phyloP scores from a whole-genome alignment of 768 basidiomycete genomes.

The Hypholoma sublateritium region DNA sequence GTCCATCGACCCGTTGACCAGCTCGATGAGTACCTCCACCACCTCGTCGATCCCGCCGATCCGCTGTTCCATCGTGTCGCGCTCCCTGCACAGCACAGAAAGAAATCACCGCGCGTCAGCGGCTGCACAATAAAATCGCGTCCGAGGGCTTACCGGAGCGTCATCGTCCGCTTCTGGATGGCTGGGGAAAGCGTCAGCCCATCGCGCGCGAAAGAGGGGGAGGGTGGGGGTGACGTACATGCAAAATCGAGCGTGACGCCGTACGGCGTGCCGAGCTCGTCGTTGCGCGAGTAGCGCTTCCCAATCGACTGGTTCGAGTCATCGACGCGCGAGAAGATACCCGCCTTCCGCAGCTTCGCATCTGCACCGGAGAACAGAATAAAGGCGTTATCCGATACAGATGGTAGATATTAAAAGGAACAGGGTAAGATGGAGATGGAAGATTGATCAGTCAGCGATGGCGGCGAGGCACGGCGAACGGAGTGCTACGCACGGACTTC shows the following conservation, averaged over 20 bases:
- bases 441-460: slow-evolving; percentile 11
- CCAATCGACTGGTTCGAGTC: slow-evolving; percentile 96
- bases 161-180: slow-evolving; percentile 89
- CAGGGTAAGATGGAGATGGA: slow-evolving; percentile 2
- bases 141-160: slow-evolving; percentile 68
- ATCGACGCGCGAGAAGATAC: slow-evolving; percentile 91
- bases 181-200: slow-evolving; percentile 43
- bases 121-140: neutral
- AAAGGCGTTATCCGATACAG: neutral
- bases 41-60: slow-evolving; percentile 92
- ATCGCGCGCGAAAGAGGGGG: neutral
- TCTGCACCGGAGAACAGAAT: slow-evolving; percentile 45
- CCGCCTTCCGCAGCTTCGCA: slow-evolving; percentile 80
- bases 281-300: slow-evolving; percentile 95
- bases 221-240: slow-evolving; percentile 33
- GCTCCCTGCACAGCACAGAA: slow-evolving; percentile 61
- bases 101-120: neutral
- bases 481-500: slow-evolving; percentile 79
- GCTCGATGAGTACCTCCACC: slow-evolving; percentile 72
- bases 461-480: slow-evolving; percentile 7
- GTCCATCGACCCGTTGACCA: slow-evolving; percentile 71
- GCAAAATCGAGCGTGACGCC: slow-evolving; percentile 97
- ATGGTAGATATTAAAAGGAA: neutral
- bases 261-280: slow-evolving; percentile 97
- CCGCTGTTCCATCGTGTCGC: slow-evolving; percentile 90